Percentiles rank a stretch among this genome's conserved stretches.
phyloP scores from a whole-genome alignment of 2,329 filamentous ascomycete species.

The Westerdykella aurantiaca region DNA sequence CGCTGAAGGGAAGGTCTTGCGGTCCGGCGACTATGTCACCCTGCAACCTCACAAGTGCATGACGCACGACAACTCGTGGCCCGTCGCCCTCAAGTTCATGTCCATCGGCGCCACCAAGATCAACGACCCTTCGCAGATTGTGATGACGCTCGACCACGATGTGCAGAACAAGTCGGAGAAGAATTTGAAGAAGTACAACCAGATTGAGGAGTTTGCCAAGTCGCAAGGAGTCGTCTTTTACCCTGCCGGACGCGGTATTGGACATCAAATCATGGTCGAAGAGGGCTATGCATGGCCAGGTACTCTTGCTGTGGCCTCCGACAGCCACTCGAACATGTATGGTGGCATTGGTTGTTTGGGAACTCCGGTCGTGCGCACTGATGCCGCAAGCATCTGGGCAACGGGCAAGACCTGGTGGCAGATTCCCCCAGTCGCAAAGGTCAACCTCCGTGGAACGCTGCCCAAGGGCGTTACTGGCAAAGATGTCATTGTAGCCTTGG shows the following conservation, averaged over 20 bases:
- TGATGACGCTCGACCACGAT: slow-evolving; percentile 83
- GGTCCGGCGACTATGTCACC: slow-evolving; percentile 76
- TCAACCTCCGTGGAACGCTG: slow-evolving; percentile 69
- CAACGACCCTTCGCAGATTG: slow-evolving; percentile 65
- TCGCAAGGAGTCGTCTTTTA: slow-evolving; percentile 74
- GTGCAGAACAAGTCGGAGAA: slow-evolving; percentile 74
- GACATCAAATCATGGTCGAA: slow-evolving; percentile 89
- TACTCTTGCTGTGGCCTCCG: slow-evolving; percentile 72
- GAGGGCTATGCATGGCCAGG: slow-evolving; percentile 81
- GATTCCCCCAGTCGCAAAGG: slow-evolving; percentile 74
- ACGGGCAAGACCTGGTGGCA: slow-evolving; percentile 84
- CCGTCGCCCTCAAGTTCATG: slow-evolving; percentile 74
- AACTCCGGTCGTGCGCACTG: slow-evolving; percentile 78
- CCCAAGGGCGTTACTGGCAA: slow-evolving; percentile 83
- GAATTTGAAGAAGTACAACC: slow-evolving; percentile 75
- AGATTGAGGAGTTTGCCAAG: slow-evolving; percentile 76
- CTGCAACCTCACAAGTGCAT: slow-evolving; percentile 68
- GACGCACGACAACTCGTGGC: slow-evolving; percentile 82
- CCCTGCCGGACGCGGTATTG: slow-evolving; percentile 72
- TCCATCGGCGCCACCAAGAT: slow-evolving; percentile 72
- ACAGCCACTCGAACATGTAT: slow-evolving; percentile 77
- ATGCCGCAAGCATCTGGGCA: slow-evolving; percentile 80
- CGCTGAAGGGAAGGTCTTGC: slow-evolving; percentile 66
- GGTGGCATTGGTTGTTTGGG: slow-evolving; percentile 72
- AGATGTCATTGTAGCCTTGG: slow-evolving; percentile 87